Evolutionary conservation across 2,329 filamentous ascomycete genomes (phyloP), one percentile per base, ranked within the genome.

Genomic region (Fusarium floridanum): DNA sequence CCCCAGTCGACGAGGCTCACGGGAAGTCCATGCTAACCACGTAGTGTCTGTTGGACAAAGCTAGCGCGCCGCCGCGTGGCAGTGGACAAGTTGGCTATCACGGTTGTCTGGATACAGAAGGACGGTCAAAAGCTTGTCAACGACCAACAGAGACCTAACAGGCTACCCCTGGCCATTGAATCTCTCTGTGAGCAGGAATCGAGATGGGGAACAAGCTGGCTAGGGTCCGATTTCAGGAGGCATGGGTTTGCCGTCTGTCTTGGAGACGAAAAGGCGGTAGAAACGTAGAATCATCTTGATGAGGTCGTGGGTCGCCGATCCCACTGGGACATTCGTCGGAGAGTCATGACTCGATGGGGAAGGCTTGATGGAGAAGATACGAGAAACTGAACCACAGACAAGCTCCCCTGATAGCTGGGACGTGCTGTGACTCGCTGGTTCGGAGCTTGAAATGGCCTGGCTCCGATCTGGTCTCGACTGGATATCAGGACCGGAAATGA

Each of bases 41-140:
- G 17, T 57, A 39, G 24, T 59, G 53, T 60, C 17, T 32, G 45
- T 43, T 29, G 24, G 29, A 36, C 37, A 37, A 64, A 16, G 29
- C 53, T 60, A 48, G 53, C 20, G 50, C 32, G 32, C 22, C 34
- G 29, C 17, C 36, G 37, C 34, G 27, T 55, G 43, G 37, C 29
- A 55, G 67, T 53, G 37, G 72, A 24, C 72, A 43, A 37, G 48
- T 50, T 70, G n/a, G 29, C 53, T 57, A 60, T 48, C 24, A 41
- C 29, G 27, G 24, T 22, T 34, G 27, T n/a, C 50, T 53, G 41
- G 34, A 64, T 59, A 20, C 48, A 55, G 62, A 55, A 48, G 37
- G 36, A 37, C 57, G 34, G 27, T 43, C 66, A 60, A 75, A 75
- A 73, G 72, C 73, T 75, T 75, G 66, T 75, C 67, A 20, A 32